Evolutionary conservation across 495 filamentous ascomycete species (phyloP).

Genomic region (Tetracladium setigerum): DNA sequence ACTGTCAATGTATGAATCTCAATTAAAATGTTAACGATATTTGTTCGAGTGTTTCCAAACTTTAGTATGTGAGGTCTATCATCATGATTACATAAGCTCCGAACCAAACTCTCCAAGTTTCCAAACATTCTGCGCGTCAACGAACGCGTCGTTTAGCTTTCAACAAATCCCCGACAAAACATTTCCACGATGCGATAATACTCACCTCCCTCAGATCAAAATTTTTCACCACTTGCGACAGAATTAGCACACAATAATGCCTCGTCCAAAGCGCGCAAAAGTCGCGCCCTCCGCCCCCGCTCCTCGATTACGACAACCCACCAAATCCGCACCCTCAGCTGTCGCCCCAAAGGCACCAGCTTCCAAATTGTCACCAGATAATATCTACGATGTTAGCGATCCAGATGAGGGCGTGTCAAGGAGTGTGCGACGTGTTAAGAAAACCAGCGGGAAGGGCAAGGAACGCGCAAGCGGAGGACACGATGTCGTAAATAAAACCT

Average conservation of each 20-base stretch:
- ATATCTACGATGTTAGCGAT: slow-evolving; percentile 20
- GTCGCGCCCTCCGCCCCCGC: slow-evolving; percentile 25
- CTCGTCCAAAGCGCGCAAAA: slow-evolving; percentile 35
- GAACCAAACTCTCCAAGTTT: too few species aligned
- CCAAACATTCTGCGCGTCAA: too few species aligned
- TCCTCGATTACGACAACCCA: slow-evolving; percentile 17
- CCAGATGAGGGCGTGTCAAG: slow-evolving; percentile 5
- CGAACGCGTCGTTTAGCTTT: too few species aligned
- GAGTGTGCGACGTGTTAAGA: slow-evolving; percentile 11
- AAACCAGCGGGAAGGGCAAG: slow-evolving; percentile 6
- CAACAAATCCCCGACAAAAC: too few species aligned
- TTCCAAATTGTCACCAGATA: slow-evolving; percentile 1
- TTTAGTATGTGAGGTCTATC: too few species aligned
- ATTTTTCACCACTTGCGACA: not conserved
- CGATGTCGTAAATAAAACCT: not conserved
- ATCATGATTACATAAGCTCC: too few species aligned
- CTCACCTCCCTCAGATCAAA: not conserved
- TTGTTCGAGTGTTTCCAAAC: too few species aligned
- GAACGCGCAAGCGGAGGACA: not conserved
- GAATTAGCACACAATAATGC: slow-evolving; percentile 21
- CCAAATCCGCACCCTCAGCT: not conserved
- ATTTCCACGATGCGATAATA: too few species aligned
- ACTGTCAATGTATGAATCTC: too few species aligned
- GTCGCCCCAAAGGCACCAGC: not conserved
- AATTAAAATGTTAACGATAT: too few species aligned